phyloP scores from a whole-genome alignment of 2,329 filamentous ascomycete species.

The Plenodomus lindquistii region DNA sequence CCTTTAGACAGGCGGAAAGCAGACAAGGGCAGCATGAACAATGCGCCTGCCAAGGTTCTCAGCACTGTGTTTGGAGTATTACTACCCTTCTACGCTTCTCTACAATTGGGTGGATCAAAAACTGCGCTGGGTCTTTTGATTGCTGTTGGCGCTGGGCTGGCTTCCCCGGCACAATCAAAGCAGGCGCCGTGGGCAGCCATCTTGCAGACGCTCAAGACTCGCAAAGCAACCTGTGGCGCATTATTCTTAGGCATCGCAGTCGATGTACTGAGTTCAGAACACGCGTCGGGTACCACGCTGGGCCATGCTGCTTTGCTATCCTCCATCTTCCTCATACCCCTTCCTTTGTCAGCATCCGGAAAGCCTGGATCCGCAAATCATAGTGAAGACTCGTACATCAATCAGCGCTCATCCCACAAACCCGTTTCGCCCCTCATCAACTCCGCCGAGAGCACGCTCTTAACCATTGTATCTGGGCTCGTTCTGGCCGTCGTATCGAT shows the following conservation, averaged over 20 bases:
- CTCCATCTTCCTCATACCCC: conserved; percentile 55
- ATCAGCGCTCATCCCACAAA: conserved; percentile 35
- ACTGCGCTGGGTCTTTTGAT: conserved; percentile 57
- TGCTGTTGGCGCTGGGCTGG: conserved; percentile 52
- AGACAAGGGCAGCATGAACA: conserved; percentile 13
- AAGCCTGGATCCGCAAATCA: conserved; percentile 36
- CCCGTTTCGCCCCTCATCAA: conserved; percentile 42
- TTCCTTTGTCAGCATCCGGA: conserved; percentile 48
- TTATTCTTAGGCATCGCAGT: conserved; percentile 38
- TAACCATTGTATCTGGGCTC: conserved; percentile 49
- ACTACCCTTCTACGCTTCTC: conserved; percentile 60
- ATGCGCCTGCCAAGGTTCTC: conserved; percentile 27
- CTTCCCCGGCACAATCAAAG: conserved; percentile 36
- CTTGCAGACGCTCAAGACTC: conserved; percentile 42
- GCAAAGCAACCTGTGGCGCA: conserved; percentile 42
- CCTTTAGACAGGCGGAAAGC: conserved; percentile 44
- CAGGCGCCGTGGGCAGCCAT: conserved; percentile 35
- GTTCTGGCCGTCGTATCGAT: conserved; percentile 44
- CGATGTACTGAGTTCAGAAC: conserved; percentile 36
- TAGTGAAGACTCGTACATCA: conserved; percentile 25
- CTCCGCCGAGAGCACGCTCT: conserved; percentile 45
- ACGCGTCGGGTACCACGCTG: conserved; percentile 35
- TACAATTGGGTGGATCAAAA: conserved; percentile 59
- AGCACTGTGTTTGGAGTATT: conserved; percentile 48
- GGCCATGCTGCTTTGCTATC: conserved; percentile 54